Base-by-base conservation (phyloP, 1,284 basidiomycete species). In the Lentinula novae-zelandiae region DNA sequence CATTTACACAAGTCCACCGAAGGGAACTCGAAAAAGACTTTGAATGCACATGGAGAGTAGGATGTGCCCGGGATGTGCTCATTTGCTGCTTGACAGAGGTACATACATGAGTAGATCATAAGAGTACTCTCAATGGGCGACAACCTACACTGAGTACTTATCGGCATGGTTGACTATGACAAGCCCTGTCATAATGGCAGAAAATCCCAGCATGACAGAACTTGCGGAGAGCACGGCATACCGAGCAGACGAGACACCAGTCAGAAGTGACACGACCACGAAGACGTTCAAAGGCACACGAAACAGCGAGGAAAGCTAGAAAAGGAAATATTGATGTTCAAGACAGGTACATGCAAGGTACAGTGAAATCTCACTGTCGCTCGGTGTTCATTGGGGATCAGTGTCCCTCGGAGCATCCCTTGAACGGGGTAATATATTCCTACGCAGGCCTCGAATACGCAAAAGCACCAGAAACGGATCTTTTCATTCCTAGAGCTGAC, bases 381-480 rank as follows among this genome's bases (percentile, higher is more conserved):
- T 15, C 89, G 81, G 65, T 89, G 82, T 67, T 89, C 87, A 64
- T 91, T 84, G 0, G 85, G 77, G n/a, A 91, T 84, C 58, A 91
- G 72, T 0, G 79, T 77, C 38, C 87, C 86, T 40, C 86, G 79
- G 20, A 91, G 72, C 79, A 88, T 90, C n/a, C 88, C 89, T 63
- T 90, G 86, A 36, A 89, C 82, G 10, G 89, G 89, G 68, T 89
- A 90, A 67, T 90, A 90, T 81, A 89, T 82, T 44, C 89, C 89
- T 4, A 90, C 89, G 67, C 86, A 90, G 8, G 82, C 85, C 69
- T 91, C 89, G 64, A 89, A 91, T 6, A 79, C 72, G 67, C 89
- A 90, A 67, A 91, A 91, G 12, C 85, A 82, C 82, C 82, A 89
- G 68, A 90, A 91, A 3, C 87, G 79, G 33, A 77, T 62, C 38